Evolutionary conservation across 352 stramenopile species (phyloP).

Genomic region (Phytophthora sp.): DNA sequence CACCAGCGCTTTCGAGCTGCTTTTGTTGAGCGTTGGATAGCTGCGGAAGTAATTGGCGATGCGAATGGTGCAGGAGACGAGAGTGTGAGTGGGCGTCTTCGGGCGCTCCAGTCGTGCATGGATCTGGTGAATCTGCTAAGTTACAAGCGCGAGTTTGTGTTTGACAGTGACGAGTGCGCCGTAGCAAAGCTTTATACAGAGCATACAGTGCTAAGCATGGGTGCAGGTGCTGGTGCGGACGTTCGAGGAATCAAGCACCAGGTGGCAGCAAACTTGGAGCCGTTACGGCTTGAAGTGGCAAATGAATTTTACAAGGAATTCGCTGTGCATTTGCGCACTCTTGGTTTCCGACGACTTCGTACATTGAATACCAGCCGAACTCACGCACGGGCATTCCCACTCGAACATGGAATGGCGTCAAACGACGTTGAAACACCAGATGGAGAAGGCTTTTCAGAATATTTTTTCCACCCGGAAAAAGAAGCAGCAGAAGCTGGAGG

Average conservation of each 20-base stretch:
- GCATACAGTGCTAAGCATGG: conserved; percentile 78
- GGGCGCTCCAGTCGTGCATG: conserved; percentile 76
- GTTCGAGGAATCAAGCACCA: conserved; percentile 75
- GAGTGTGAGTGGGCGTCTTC: conserved; percentile 48
- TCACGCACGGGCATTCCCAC: conserved; percentile 30
- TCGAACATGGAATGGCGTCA: conserved; percentile 10
- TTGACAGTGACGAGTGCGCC: conserved; percentile 64
- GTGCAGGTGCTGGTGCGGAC: conserved; percentile 59
- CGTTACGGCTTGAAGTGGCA: conserved; percentile 70
- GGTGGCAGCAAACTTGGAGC: conserved; percentile 73
- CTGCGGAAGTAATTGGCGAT: conserved; percentile 50
- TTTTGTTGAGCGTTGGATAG: conserved; percentile 74
- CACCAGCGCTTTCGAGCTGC: conserved; percentile 78
- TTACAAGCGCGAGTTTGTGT: conserved; percentile 90
- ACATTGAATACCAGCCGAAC: conserved; percentile 35
- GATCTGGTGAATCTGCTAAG: conserved; percentile 84
- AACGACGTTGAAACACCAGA: conserved; percentile 35
- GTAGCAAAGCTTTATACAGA: conserved; percentile 83
- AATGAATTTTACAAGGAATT: conserved; percentile 80
- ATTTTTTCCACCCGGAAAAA: conserved; percentile 65
- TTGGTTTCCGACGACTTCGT: conserved; percentile 71
- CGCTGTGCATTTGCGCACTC: conserved; percentile 52
- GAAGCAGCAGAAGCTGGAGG: conserved; percentile 35
- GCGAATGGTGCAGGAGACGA: conserved; percentile 55
- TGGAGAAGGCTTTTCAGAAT: conserved; percentile 68